phyloP scores from a whole-genome alignment of 2,329 filamentous ascomycete species.

The Pleoardoris graminearum region DNA sequence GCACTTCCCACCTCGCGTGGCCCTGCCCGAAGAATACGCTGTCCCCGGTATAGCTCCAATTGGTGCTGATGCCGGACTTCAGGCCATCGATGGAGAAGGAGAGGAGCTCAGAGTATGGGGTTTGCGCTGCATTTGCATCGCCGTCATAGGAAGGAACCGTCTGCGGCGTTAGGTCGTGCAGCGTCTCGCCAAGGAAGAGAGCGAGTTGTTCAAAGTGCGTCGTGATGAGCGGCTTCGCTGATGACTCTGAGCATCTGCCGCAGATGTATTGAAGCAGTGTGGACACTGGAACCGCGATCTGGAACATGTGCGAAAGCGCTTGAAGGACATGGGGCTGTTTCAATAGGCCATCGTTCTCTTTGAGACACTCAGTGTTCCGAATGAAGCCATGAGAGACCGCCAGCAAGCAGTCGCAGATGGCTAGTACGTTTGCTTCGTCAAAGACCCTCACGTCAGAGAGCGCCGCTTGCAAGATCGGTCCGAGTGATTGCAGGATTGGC shows the following conservation, averaged over 20 bases:
- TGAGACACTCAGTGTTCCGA: conserved; percentile 43
- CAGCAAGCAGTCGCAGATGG: conserved; percentile 43
- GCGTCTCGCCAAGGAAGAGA: conserved; percentile 33
- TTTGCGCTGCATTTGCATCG: conserved; percentile 3
- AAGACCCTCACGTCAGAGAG: conserved; percentile 52
- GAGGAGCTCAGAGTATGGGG: conserved; percentile 18
- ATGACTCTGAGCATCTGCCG: conserved; percentile 33
- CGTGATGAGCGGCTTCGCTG: conserved; percentile 34
- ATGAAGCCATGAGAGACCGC: conserved; percentile 46
- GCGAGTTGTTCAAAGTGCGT: conserved; percentile 47
- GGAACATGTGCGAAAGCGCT: conserved; percentile 46
- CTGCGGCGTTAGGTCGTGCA: conserved; percentile 28
- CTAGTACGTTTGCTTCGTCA: conserved; percentile 45
- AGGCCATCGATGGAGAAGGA: conserved; percentile 48
- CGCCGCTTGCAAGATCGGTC: conserved; percentile 49
- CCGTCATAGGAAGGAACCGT: conserved; percentile 21
- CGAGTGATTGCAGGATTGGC: conserved; percentile 57
- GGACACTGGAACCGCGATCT: conserved; percentile 48
- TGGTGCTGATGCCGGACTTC: conserved; percentile 47
- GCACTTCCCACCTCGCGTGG: conserved; percentile 50
- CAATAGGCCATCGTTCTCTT: conserved; percentile 40
- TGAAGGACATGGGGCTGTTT: conserved; percentile 46
- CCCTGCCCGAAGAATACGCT: conserved; percentile 54
- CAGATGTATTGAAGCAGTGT: conserved; percentile 54
- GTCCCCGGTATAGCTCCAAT: conserved; percentile 48